These are phyloP conservation scores for Musa beccarii DNA, from an alignment of 176 grass and related monocot species.

Conservation along the genomic window DNA sequence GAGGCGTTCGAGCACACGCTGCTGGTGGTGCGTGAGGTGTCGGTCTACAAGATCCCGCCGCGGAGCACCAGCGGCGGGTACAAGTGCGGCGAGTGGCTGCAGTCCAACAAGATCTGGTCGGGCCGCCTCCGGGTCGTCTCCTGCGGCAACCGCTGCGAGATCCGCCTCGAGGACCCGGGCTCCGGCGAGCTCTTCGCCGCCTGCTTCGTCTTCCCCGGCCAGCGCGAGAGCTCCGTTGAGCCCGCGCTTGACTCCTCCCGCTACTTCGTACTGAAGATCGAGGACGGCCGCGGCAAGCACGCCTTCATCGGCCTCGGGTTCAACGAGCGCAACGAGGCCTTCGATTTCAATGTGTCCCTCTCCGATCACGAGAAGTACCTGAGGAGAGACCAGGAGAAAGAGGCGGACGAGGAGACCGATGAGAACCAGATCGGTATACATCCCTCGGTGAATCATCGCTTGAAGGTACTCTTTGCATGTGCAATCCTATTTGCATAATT, in stretches of 20 bases:
- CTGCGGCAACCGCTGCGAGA: slow-evolving; percentile 75
- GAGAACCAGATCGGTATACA: slow-evolving; percentile 74
- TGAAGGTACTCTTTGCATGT: slow-evolving; percentile 46
- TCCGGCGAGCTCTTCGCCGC: slow-evolving; percentile 89
- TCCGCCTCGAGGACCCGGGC: slow-evolving; percentile 85
- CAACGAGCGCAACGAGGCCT: slow-evolving; percentile 91
- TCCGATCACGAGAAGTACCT: slow-evolving; percentile 98
- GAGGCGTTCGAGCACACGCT: slow-evolving; percentile 96
- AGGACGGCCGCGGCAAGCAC: slow-evolving; percentile 77
- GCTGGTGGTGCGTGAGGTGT: slow-evolving; percentile 90
- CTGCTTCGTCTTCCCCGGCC: slow-evolving; percentile 65
- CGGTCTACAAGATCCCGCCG: slow-evolving; percentile 92
- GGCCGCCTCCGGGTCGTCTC: slow-evolving; percentile 94
- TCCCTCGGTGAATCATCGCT: slow-evolving; percentile 76
- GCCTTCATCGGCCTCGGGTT: slow-evolving; percentile 95
- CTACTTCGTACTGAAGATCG: slow-evolving; percentile 91
- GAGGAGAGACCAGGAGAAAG: slow-evolving; percentile 94
- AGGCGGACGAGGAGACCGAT: slow-evolving; percentile 45
- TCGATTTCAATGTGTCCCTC: slow-evolving; percentile 94
- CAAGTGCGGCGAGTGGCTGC: slow-evolving; percentile 99
- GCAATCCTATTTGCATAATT: not conserved
- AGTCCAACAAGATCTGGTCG: slow-evolving; percentile 96
- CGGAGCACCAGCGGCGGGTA: slow-evolving; percentile 84
- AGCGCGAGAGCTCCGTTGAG: slow-evolving; percentile 60
- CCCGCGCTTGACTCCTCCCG: slow-evolving; percentile 89